Evolutionary conservation across 2,329 filamentous ascomycete species (phyloP), one percentile per base, ranked within the genome.

Genomic region (Stachybotrys elegans): DNA sequence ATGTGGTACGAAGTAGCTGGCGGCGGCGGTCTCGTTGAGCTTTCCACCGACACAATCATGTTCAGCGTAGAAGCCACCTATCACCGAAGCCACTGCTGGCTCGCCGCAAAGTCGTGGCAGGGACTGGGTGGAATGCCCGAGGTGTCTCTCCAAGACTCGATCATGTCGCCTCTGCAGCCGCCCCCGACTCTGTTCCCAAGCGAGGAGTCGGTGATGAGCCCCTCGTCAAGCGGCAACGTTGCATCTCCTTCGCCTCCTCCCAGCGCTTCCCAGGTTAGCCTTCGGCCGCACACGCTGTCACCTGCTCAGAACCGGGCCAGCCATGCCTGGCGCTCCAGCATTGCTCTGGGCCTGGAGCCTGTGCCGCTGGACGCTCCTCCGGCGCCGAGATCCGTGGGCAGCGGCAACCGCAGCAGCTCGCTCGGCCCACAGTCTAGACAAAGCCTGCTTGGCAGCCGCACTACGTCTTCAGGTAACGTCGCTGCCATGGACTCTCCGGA

Each of bases 1-100:
- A 80, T 81, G 56, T 88, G 85, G 85, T 88, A 87, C 62, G 79
- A 85, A 51, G 79, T 87, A 5, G 82, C 86, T 3, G 88, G 85
- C 16, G 74, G 75, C 23, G 73, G 72, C 12, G 72, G 71, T 8
- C 60, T 77, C 23, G 78, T 81, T 22, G 76, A 82, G 62, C 68
- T 82, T 17, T 79, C 77, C 2, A 68, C 76, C 43, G 78, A 82
- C 54, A 73, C 78, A 6, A 73, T 82, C 50, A 70, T 80, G 58
- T 80, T 79, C 57, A 80, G 76, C 48, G 75, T 79, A 41, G 78
- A 81, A 57, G 78, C 76, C 13, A 79, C 75, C 16, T 80, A 80
- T 55, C 73, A 77, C 51, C 73, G 78, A 42, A 76, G 72, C 43
- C 74, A 78, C 62, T 78, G 75, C 58, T 78, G 75, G 75, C 60